These are phyloP conservation scores for Clarireedia monteithiana DNA, from an alignment of 2,329 filamentous ascomycete genomes.

Conservation along the genomic window DNA sequence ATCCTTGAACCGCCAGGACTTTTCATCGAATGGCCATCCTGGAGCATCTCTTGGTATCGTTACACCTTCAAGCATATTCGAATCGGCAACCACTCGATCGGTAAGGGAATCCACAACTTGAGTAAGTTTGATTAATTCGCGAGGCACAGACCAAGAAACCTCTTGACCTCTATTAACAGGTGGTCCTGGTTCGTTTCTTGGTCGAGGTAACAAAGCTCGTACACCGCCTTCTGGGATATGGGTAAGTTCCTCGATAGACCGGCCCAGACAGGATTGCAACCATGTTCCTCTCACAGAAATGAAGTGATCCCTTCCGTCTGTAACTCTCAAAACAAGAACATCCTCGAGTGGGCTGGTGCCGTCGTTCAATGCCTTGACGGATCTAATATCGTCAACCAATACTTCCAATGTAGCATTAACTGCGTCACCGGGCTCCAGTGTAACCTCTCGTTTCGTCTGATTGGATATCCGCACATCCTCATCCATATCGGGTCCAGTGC, in stretches of 20 bases:
- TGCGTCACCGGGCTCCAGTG: slow-evolving; percentile 78
- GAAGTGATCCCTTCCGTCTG: slow-evolving; percentile 84
- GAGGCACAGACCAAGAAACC: slow-evolving; percentile 72
- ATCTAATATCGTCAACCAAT: slow-evolving; percentile 53
- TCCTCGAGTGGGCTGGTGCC: slow-evolving; percentile 64
- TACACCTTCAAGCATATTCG: slow-evolving; percentile 51
- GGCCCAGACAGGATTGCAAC: slow-evolving; percentile 74
- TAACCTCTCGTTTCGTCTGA: slow-evolving; percentile 38
- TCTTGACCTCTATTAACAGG: slow-evolving; percentile 38
- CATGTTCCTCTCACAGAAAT: slow-evolving; percentile 72
- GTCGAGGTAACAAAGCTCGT: slow-evolving; percentile 37
- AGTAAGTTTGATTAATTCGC: slow-evolving; percentile 83
- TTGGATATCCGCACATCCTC: slow-evolving; percentile 16
- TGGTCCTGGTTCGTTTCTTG: slow-evolving; percentile 1
- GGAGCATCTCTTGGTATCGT: slow-evolving; percentile 42
- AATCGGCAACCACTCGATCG: slow-evolving; percentile 51
- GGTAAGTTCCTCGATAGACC: slow-evolving; percentile 82
- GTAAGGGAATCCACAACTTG: slow-evolving; percentile 60
- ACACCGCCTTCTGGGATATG: slow-evolving; percentile 80
- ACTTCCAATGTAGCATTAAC: slow-evolving; percentile 61
- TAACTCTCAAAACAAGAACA: slow-evolving; percentile 77
- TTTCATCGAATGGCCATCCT: slow-evolving; percentile 50
- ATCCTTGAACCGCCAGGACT: slow-evolving; percentile 30
- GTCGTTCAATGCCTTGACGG: slow-evolving; percentile 66
- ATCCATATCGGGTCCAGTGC: slow-evolving; percentile 45